Evolutionary conservation across 2,329 filamentous ascomycete genomes (phyloP).

Genomic region (Fusarium sp.): DNA sequence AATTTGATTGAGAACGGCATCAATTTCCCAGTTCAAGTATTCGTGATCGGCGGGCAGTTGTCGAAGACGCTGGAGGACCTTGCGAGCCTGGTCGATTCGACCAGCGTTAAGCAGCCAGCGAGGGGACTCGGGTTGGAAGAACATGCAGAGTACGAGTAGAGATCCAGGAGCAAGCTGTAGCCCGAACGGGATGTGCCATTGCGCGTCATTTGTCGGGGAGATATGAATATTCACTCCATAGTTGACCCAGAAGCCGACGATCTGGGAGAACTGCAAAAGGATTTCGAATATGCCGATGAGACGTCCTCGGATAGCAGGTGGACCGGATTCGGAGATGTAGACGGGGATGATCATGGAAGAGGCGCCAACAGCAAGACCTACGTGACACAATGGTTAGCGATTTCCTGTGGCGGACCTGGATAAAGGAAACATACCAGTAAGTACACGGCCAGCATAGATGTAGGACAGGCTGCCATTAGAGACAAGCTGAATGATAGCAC

Average conservation of each 20-base stretch:
- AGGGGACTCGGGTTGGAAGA: conserved; percentile 1
- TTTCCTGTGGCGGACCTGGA: accelerated
- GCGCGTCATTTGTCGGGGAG: background rate
- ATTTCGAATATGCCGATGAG: conserved; percentile 25
- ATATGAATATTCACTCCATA: background rate
- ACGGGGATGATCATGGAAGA: conserved; percentile 22
- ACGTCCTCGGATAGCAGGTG: conserved; percentile 18
- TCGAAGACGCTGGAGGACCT: background rate
- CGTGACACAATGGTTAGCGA: accelerated
- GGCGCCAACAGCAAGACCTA: conserved; percentile 4
- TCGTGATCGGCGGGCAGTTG: background rate
- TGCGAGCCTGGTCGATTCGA: background rate
- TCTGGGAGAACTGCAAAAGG: conserved; percentile 14
- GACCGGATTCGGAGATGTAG: conserved; percentile 23
- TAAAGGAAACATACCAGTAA: background rate
- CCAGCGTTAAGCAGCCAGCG: conserved; percentile 3
- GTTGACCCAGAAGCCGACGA: conserved; percentile 19
- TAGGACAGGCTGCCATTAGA: background rate
- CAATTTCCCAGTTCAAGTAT: conserved; percentile 2
- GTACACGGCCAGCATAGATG: conserved; percentile 5
- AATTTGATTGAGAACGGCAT: background rate
- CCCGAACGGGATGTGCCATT: conserved; percentile 3
- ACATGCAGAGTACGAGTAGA: conserved; percentile 1
- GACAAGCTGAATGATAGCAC: conserved; percentile 1
- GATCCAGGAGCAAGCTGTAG: conserved; percentile 3